Percentiles rank a stretch among this genome's conserved stretches.
These are phyloP conservation scores for cucumber (Cucumis sativus) DNA, from an alignment of 306 rosid genomes.

Conservation along the genomic window Cucumber_9930_V3 NC_026657.2:2769001-2769500, in stretches of 20 bases:
- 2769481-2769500: neutral
- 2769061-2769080: neutral
- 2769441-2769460: neutral
- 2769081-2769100: neutral
- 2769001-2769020: neutral
- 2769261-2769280: too few relatives aligned
- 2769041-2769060: neutral
- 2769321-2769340: neutral
- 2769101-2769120: neutral
- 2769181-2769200: too few relatives aligned
- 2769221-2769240: too few relatives aligned
- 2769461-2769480: neutral
- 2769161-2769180: too few relatives aligned
- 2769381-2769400: neutral
- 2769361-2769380: too few relatives aligned
- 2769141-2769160: too few relatives aligned
- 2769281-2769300: too few relatives aligned
- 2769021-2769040: neutral
- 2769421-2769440: neutral
- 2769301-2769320: too few relatives aligned
- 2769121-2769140: neutral
- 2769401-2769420: neutral
- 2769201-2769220: too few relatives aligned
- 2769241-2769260: too few relatives aligned
- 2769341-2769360: neutral